Evolutionary conservation across 2,329 filamentous ascomycete genomes (phyloP), one percentile per base, ranked within the genome.

Genomic region (Fonsecaea pugnacius): DNA sequence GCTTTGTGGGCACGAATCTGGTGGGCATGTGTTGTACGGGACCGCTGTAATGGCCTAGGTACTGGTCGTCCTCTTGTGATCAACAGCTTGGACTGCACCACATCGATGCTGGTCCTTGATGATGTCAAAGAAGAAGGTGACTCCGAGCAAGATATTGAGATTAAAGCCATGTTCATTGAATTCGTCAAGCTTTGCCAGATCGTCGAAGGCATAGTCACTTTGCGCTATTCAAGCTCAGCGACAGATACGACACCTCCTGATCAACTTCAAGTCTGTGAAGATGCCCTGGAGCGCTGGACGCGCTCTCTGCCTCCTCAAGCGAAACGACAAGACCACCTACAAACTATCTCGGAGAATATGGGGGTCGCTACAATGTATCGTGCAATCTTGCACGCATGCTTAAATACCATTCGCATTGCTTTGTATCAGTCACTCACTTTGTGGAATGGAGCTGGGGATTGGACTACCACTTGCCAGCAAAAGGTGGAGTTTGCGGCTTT

Each of bases 141-240:
- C 43, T 50, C 56, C 10, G 27, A 58, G 24, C 40, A 50, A 48
- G 56, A 58, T 27, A 24, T 58, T 18, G 56, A 58, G 14, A 27
- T 58, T 16, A 58, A 58, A 24, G 40, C 56, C 9, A 58, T 58
- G 51, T 58, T 58, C 43, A 58, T 58, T 32, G 56, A 58, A 43
- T 58, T 58, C 10, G 56, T 51, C 14, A 58, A 58, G 32, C 56
- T 58, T 14, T 58, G 56, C 30, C 56, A 58, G 43, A 58, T 58
- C 56, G 38, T 58, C 8, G 56, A 58, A 51, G 56, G 56, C 40
- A 48, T 58, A n/a, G 40, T 58, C 27, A 58, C 56, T 36, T 43
- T 58, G 27, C 56, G 56, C 27, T 48, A 50, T 36, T 50, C 56
- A 24, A 43, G 56, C 32, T 58, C 56, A 16, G 27, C 32, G 16